phyloP scores from a whole-genome alignment of 805 yeast genomes.

The Myxozyma nipponensis region DNA sequence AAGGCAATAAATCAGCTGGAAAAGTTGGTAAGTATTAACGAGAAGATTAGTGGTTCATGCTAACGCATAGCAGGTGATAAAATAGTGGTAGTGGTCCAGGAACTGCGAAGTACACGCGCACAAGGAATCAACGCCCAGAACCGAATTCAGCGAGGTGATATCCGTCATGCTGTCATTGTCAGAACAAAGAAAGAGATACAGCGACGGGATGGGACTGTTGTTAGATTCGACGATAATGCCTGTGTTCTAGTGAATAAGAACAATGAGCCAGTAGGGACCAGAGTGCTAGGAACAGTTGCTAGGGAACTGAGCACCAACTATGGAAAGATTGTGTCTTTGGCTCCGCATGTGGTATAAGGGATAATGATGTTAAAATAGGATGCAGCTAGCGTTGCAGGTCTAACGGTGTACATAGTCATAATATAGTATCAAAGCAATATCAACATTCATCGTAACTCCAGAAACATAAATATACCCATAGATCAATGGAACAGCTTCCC shows the following conservation, averaged over 20 bases:
- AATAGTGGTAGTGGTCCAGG: conserved; percentile 78
- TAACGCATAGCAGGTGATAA: conserved; percentile 59
- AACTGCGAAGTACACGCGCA: conserved; percentile 15
- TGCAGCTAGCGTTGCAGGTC: neutral
- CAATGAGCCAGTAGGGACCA: conserved; percentile 90
- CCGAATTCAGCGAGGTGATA: conserved; percentile 90
- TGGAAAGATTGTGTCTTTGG: conserved; percentile 82
- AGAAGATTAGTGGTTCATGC: neutral
- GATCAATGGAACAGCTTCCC: conserved; percentile 56
- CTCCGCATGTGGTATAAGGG: conserved; percentile 55
- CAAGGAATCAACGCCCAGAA: conserved; percentile 37
- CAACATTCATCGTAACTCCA: too few species aligned
- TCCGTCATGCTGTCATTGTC: conserved; percentile 91
- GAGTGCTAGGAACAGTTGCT: conserved; percentile 84
- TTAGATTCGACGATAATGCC: conserved; percentile 93
- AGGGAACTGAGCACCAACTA: conserved; percentile 80
- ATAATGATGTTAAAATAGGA: too few species aligned
- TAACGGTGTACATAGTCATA: neutral
- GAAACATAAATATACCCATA: too few species aligned
- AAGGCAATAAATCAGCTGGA: conserved; percentile 79
- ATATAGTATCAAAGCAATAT: too few species aligned
- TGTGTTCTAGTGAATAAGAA: conserved; percentile 91
- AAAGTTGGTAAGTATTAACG: conserved; percentile 42
- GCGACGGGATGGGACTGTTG: conserved; percentile 81
- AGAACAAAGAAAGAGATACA: conserved; percentile 78